Base-by-base conservation (phyloP, 1,139 yeast genomes). In the Meyerozyma guilliermondii region DNA sequence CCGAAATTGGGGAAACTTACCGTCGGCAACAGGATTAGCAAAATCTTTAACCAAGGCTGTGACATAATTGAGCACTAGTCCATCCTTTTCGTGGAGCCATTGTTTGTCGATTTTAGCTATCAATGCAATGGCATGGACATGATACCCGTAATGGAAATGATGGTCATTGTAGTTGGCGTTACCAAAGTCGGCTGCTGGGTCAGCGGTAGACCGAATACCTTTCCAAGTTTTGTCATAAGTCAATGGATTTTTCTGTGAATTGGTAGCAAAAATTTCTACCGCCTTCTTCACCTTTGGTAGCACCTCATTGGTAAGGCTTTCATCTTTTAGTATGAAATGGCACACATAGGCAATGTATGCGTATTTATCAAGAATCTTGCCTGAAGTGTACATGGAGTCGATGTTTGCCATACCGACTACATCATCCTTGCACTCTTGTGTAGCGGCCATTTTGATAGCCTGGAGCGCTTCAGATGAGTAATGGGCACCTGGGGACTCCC, bases 101-200 rank as follows among this genome's bases (percentile, higher is more conserved):
- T 52, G 45, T 10, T 51, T 48, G 52, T 84, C 92, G 22, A 81
- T 78, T 43, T 73, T 60, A 1, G 79, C 82, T 9, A 81, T 63
- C 14, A 85, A 62, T 0, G 91, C 86, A 41, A 84, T 80, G 0
- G 92, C 86, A 55, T 83, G 84, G 35, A 85, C 74, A 54, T 82
- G 88, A 52, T 85, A 85, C 1, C 88, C 87, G 55, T 83, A 85
- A 62, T 85, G 92, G 68, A 85, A 85, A 60, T 85, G 92, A 53
- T 85, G 94, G 53, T 85, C 94, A 53, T 85, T 85, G 57, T 84
- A 85, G 54, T 78, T 81, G 9, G 89, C 73, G 55, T 85, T 85
- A 42, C 94, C 94, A 58, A 81, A 85, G 65, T 85, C 94, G 1
- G 81, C 81, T 14, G 68, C 78, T 1, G 81, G 72, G 1, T 78